A percentile compares a stretch with the other conserved stretches of the same genome.
Evolutionary conservation across 2,329 filamentous ascomycete genomes (phyloP).

Genomic region (Aspergillus sp.): DNA sequence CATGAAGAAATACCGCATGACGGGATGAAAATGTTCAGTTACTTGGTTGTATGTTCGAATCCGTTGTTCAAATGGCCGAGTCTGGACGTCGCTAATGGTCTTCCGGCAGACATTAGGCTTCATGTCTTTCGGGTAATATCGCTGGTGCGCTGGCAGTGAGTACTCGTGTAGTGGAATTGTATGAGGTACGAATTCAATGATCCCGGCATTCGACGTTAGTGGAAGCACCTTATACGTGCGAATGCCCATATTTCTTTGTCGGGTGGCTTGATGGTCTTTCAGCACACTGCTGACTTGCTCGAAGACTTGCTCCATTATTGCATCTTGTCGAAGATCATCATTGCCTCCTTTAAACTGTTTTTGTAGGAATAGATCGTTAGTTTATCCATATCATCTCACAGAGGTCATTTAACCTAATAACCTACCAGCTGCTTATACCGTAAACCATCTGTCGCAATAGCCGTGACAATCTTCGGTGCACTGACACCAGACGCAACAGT

Average conservation of each 20-base stretch:
- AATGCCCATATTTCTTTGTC: slow-evolving; percentile 81
- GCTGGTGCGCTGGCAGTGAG: slow-evolving; percentile 79
- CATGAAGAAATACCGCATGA: slow-evolving; percentile 95
- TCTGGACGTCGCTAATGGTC: slow-evolving; percentile 66
- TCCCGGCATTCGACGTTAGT: slow-evolving; percentile 70
- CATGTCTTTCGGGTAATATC: slow-evolving; percentile 76
- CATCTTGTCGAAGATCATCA: slow-evolving; percentile 92
- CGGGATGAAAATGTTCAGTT: slow-evolving; percentile 75
- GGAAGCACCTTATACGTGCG: slow-evolving; percentile 96
- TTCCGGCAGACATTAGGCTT: slow-evolving; percentile 69
- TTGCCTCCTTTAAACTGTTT: slow-evolving; percentile 77
- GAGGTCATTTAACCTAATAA: not conserved
- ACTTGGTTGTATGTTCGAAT: slow-evolving; percentile 70
- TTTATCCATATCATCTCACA: too few relatives aligned
- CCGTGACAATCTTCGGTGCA: slow-evolving; percentile 86
- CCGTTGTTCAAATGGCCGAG: slow-evolving; percentile 60
- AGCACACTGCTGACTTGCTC: slow-evolving; percentile 87
- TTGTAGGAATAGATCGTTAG: too few relatives aligned
- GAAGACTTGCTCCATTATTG: slow-evolving; percentile 99
- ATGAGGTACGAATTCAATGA: slow-evolving; percentile 95
- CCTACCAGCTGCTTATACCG: slow-evolving; percentile 75
- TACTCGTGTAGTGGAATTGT: slow-evolving; percentile 89
- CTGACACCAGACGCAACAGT: slow-evolving; percentile 84
- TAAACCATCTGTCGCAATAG: slow-evolving; percentile 65
- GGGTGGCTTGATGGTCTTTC: slow-evolving; percentile 74